A percentile compares a stretch with the other conserved stretches of the same genome.
phyloP scores from a whole-genome alignment of 345 rosid genomes.

The Pistacia integerrima region DNA sequence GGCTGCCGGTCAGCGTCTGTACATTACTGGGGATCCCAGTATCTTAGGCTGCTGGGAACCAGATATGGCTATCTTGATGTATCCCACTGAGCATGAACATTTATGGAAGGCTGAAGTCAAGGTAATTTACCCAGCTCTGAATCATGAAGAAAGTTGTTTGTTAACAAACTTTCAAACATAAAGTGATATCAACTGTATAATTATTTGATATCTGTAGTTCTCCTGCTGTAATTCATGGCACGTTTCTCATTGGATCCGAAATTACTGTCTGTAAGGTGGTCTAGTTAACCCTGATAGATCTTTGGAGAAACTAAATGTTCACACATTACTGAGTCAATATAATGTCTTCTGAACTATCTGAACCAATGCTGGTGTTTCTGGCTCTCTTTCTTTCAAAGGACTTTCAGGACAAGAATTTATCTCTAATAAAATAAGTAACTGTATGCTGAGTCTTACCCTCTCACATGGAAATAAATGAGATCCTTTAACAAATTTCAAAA shows the following conservation, averaged over 20 bases:
- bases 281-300: neutral
- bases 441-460: neutral
- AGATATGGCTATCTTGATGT: constrained; percentile 68
- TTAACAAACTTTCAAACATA: constrained; percentile 6
- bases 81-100: constrained; percentile 51
- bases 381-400: neutral
- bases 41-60: constrained; percentile 88
- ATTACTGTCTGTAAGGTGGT: constrained; percentile 1
- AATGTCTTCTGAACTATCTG: neutral
- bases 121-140: constrained; percentile 44
- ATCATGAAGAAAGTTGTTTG: neutral
- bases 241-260: neutral
- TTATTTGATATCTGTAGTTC: neutral
- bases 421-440: neutral
- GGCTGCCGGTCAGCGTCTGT: constrained; percentile 60
- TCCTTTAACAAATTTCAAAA: neutral
- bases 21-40: constrained; percentile 72
- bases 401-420: constrained; percentile 2
- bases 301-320: neutral
- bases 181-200: constrained; percentile 5
- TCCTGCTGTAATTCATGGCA: neutral
- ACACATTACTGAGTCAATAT: neutral
- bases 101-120: constrained; percentile 77
- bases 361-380: neutral
- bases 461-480: neutral